These are phyloP conservation scores for Geranium incanum DNA, from an alignment of 441 rosid species.

Conservation along the genomic window DNA sequence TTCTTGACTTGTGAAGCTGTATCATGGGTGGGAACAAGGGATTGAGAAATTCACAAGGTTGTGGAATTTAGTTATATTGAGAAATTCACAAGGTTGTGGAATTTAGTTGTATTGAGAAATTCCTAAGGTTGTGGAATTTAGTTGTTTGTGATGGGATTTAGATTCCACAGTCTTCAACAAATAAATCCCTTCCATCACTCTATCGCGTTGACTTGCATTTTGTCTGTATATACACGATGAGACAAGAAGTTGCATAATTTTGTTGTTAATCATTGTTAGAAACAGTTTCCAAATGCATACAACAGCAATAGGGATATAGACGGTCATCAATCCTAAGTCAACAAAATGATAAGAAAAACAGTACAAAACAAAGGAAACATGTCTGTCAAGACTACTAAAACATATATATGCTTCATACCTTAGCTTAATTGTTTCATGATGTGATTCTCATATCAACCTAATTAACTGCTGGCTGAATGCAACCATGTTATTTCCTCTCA, in stretches of 20 bases:
- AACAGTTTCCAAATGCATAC: neutral
- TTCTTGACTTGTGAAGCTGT: too few species aligned
- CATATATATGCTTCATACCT: neutral
- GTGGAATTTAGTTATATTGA: neutral
- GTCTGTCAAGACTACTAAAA: neutral
- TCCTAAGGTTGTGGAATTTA: neutral
- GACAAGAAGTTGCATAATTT: conserved; percentile 1
- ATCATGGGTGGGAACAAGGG: too few species aligned
- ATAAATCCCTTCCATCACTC: neutral
- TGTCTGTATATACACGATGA: neutral
- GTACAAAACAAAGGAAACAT: neutral
- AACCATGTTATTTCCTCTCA: conserved; percentile 17
- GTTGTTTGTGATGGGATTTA: neutral
- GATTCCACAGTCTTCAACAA: neutral
- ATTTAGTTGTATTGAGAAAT: neutral
- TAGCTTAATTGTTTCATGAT: neutral
- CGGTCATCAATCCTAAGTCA: neutral
- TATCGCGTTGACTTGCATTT: neutral
- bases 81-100: neutral
- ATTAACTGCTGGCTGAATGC: neutral
- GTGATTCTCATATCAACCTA: neutral
- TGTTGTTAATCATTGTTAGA: neutral
- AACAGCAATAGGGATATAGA: neutral
- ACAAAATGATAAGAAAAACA: neutral
- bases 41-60: neutral